Percentiles rank a stretch among this genome's conserved stretches.
Conservation (phyloP, 2,329 filamentous ascomycete genomes). For the Lithohypha guttulata region DNA sequence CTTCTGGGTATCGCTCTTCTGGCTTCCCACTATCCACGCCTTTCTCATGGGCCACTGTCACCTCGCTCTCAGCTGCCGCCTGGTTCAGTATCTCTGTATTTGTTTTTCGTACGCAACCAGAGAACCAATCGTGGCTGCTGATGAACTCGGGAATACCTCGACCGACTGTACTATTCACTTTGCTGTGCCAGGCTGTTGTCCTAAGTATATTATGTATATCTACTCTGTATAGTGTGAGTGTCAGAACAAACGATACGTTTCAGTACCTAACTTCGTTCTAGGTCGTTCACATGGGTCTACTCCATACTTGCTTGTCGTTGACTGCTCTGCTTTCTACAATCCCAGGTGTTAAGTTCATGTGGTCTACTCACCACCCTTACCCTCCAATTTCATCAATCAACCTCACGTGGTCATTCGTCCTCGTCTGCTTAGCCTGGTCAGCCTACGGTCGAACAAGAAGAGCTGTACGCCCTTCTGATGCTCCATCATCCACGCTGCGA, state of each 20-base stretch:
- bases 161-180: slow-evolving; percentile 26
- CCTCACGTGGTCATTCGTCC: slow-evolving; percentile 16
- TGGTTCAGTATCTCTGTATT: slow-evolving; percentile 28
- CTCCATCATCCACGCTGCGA: slow-evolving; percentile 9
- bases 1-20: not conserved
- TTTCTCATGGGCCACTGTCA: slow-evolving; percentile 13
- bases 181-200: slow-evolving; percentile 28
- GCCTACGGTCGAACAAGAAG: slow-evolving; percentile 15
- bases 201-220: slow-evolving; percentile 27
- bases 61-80: slow-evolving; percentile 24
- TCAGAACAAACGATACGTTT: not conserved
- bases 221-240: slow-evolving; percentile 32
- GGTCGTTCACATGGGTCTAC: slow-evolving; percentile 17
- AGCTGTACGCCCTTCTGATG: slow-evolving; percentile 13
- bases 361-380: slow-evolving; percentile 19
- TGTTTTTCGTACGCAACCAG: slow-evolving; percentile 28
- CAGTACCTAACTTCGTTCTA: slow-evolving; percentile 13
- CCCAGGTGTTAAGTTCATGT: slow-evolving; percentile 18
- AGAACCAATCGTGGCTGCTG: slow-evolving; percentile 31
- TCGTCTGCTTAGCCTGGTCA: slow-evolving; percentile 18
- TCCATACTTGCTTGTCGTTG: slow-evolving; percentile 17
- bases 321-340: slow-evolving; percentile 17
- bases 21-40: not conserved
- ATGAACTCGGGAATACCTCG: slow-evolving; percentile 27
- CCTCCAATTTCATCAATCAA: slow-evolving; percentile 15